Percentiles rank a stretch among this genome's conserved stretches.
These are phyloP conservation scores for Arachis hypogaea DNA, from an alignment of 306 rosid genomes.

Conservation along the genomic window DNA sequence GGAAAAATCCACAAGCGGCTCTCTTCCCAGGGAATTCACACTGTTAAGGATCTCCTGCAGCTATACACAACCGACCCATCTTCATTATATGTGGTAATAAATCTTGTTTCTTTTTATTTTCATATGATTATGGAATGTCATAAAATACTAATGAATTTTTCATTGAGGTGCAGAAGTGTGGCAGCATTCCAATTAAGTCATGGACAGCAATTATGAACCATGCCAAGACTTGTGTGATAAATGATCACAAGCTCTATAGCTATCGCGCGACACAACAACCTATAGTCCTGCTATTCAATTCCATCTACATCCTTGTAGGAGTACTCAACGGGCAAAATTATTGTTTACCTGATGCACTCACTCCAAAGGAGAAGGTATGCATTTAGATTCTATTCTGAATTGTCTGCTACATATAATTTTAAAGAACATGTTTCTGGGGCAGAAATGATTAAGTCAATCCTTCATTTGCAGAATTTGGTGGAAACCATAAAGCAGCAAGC, in stretches of 20 bases:
- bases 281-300: slow-evolving; percentile 47
- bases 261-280: slow-evolving; percentile 30
- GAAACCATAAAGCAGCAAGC: slow-evolving; percentile 49
- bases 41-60: slow-evolving; percentile 57
- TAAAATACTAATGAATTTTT: too few species aligned
- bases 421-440: background rate
- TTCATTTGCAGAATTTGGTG: slow-evolving; percentile 48
- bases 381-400: background rate
- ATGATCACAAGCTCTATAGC: slow-evolving; percentile 43
- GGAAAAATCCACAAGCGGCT: slow-evolving; percentile 50
- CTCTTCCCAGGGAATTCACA: slow-evolving; percentile 26
- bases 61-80: slow-evolving; percentile 33
- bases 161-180: slow-evolving; percentile 53
- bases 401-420: background rate
- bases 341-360: slow-evolving; percentile 37
- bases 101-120: too few species aligned
- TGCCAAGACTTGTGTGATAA: slow-evolving; percentile 49
- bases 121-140: too few species aligned
- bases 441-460: slow-evolving; percentile 4
- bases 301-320: slow-evolving; percentile 53
- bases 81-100: slow-evolving; percentile 46
- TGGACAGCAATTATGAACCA: slow-evolving; percentile 58
- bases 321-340: slow-evolving; percentile 40
- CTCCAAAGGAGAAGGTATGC: slow-evolving; percentile 37
- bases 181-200: slow-evolving; percentile 35